Base-by-base conservation (phyloP, 306 rosid genomes). In the Trichosanthes truncata region DNA sequence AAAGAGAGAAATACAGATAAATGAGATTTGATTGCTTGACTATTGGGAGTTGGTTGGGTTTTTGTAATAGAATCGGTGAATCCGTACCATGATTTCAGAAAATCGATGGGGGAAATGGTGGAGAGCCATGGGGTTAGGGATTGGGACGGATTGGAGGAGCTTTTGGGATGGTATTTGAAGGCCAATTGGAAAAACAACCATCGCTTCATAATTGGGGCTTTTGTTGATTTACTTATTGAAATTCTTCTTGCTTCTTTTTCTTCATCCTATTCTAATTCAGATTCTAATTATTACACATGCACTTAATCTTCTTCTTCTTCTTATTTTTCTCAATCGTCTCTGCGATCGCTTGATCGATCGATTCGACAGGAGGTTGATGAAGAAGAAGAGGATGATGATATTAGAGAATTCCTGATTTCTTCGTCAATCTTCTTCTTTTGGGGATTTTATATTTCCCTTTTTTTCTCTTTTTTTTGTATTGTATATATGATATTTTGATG, bases 91-190 rank as follows among this genome's bases (percentile, higher is more conserved):
- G 98, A 93, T 68, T 92, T 93, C 38, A 82, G 85, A 74, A 87
- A 78, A 67, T 93, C 98, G 29, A 92, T 93, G 98, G 93, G 85
- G 86, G 97, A 93, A 76, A 90, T 93, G 94, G 96, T 93, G 81
- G 98, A 90, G 75, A 66, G 82, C 23, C 87, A 87, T 79, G 97
- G 94, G 0, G 81, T 91, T 1, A 90, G 52, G 35, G 96, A 92
- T 77, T 93, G 93, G 98, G 97, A 90, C 4, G 82, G 89, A 23
- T 82, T 93, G 80, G 94, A 90, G 35, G 96, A 91, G 66, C 80
- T 90, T 6, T 71, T 93, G 82, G 80, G 89, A 36, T 92, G 98
- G 89, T 93, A 93, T 51, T 78, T 93, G 83, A 89, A 49, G 77
- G 89, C 87, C 0, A 93, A 90, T 74, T 87, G 89, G 13, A 91